Evolutionary conservation across 2,329 filamentous ascomycete genomes (phyloP), one percentile per base, ranked within the genome.

Genomic region (Aspergillus ibericus): DNA sequence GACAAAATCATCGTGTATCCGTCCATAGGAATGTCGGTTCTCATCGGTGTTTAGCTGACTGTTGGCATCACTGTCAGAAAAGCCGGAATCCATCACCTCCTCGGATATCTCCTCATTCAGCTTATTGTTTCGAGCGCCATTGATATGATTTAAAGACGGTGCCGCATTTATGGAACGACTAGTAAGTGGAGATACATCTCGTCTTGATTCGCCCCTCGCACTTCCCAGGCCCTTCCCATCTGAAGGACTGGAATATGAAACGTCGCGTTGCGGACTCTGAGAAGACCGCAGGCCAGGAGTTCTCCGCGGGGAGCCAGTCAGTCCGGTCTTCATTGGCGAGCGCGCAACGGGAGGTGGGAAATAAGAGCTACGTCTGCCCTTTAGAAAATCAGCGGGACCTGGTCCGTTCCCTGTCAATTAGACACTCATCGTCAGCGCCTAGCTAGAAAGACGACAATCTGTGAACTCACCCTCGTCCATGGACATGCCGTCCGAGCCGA

Each of bases 401-500:
- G 74, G 77, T 36, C 70, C 73, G 60, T 77, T 76, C 46, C 74
- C 77, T 79, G 59, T 27, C 36, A 40, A 60, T 22, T 32, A 22
- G 27, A 36, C 13, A 12, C 53, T 53, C n/a, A 56, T 42, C 22
- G 49, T 66, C 25, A 67, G 56, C 40, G 55, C 16, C 13, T 15
- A 34, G 18, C 32, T 27, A 22, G 9, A 27, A 56, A 34, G 35
- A 70, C 27, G 20, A n/a, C 25, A n/a, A 46, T 53, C 16, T 20
- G 32, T 35, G 18, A n/a, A 57, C 62, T 57, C 79, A 88, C 86
- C 87, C 59, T 87, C 82, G 62, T 83, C 83, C 53, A 88, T 77
- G 22, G 87, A 85, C 86, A 88, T 87, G 58, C 82, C 81, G 68
- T 83, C 82, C 29, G 84, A 85, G 16, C 80, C 80, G 22, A 78